A percentile compares a stretch with the other conserved stretches of the same genome.
These are phyloP conservation scores for Cucurbita moschata DNA, from an alignment of 306 rosid genomes.

Conservation along the genomic window DNA sequence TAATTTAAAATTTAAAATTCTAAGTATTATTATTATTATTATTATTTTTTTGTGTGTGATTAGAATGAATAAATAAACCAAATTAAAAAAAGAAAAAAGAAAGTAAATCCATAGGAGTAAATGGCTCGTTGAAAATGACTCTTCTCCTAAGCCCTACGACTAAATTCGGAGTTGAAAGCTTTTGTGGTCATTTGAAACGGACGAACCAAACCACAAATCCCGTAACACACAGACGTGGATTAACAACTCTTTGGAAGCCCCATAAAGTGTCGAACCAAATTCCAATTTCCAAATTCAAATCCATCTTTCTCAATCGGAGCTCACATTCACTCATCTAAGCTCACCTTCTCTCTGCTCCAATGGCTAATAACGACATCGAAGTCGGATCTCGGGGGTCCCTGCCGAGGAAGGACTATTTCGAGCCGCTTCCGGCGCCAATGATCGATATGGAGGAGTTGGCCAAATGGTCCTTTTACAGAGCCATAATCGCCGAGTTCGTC, in stretches of 20 bases:
- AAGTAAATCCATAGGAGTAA: background rate
- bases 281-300: no score
- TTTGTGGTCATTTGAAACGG: background rate
- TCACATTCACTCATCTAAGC: no score
- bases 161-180: background rate
- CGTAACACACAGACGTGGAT: background rate
- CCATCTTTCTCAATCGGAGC: no score
- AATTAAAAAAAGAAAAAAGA: background rate
- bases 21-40: no score
- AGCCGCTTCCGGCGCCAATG: background rate
- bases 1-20: no score
- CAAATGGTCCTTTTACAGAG: constrained; percentile 7
- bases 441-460: background rate
- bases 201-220: background rate
- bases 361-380: background rate
- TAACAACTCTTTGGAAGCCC: background rate
- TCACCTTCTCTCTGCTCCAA: background rate
- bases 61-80: background rate
- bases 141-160: background rate
- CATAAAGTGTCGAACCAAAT: no score
- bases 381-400: background rate
- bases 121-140: background rate
- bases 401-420: background rate
- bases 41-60: no score
- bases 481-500: background rate